These are phyloP conservation scores for Saturnispora quitensis DNA, from an alignment of 805 yeast genomes.

Conservation along the genomic window DNA sequence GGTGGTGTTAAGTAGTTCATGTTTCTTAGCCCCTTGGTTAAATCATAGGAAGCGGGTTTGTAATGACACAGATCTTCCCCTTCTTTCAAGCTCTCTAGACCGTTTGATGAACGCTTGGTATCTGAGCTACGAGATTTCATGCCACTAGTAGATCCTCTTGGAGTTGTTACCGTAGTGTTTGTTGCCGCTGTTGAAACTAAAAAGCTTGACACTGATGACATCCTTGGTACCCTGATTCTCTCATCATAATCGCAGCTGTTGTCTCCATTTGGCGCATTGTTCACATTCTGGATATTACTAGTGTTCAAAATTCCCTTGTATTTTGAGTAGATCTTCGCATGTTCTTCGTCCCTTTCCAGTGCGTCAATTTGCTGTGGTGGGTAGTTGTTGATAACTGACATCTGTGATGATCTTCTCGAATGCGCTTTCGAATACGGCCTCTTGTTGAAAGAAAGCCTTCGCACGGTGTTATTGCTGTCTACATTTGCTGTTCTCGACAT, in stretches of 20 bases:
- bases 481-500: background rate
- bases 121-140: background rate
- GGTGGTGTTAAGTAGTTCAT: conserved; percentile 11
- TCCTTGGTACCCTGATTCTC: background rate
- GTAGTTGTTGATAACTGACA: conserved; percentile 21
- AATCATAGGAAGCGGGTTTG: conserved; percentile 40
- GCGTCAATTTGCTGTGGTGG: conserved; percentile 26
- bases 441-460: conserved; percentile 25
- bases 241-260: background rate
- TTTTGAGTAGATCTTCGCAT: conserved; percentile 22
- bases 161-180: background rate
- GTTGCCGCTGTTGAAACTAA: background rate
- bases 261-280: conserved; percentile 29
- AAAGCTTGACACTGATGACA: background rate
- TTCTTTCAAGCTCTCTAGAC: conserved; percentile 13
- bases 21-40: conserved; percentile 32
- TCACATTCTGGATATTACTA: conserved; percentile 37
- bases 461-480: background rate
- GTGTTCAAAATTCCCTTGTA: conserved; percentile 21
- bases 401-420: conserved; percentile 21
- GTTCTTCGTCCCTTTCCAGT: conserved; percentile 24
- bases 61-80: conserved; percentile 19
- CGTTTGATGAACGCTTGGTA: background rate
- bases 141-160: background rate
- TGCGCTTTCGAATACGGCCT: conserved; percentile 18